Evolutionary conservation across 2,329 filamentous ascomycete genomes (phyloP).

Genomic region (Aspergillus brasiliensis): DNA sequence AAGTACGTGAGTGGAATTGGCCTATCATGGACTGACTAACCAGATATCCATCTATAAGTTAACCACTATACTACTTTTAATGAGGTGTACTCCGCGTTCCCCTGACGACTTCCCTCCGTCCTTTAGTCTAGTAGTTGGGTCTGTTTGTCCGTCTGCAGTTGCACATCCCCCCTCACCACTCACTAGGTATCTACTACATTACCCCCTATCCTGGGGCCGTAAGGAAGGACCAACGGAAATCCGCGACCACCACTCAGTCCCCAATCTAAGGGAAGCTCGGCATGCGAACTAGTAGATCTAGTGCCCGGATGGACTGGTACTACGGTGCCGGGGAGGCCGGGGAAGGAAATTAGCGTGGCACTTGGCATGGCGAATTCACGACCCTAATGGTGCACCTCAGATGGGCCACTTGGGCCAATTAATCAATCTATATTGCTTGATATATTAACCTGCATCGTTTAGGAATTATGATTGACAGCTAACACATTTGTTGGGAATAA

Average conservation of each 20-base stretch:
- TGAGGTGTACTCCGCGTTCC: background rate
- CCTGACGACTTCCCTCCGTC: slow-evolving; percentile 1
- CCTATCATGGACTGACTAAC: too few species aligned
- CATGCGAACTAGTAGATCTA: slow-evolving; percentile 14
- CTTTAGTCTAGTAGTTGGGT: too few species aligned
- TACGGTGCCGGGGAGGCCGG: slow-evolving; percentile 8
- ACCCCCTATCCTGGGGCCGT: background rate
- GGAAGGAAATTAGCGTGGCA: slow-evolving; percentile 8
- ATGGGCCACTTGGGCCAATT: background rate
- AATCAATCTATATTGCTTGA: slow-evolving; percentile 5
- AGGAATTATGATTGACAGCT: slow-evolving; percentile 8
- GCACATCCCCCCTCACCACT: too few species aligned
- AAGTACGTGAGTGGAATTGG: too few species aligned
- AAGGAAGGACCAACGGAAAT: background rate
- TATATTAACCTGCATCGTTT: slow-evolving; percentile 3
- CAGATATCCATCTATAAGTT: background rate
- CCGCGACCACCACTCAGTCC: background rate
- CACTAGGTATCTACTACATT: too few species aligned
- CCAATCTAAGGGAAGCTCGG: background rate
- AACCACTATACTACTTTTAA: background rate
- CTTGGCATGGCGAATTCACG: background rate
- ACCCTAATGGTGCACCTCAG: background rate
- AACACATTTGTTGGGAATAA: background rate
- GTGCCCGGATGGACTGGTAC: slow-evolving; percentile 14
- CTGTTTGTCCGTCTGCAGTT: too few species aligned